Evolutionary conservation across 768 basidiomycete species (phyloP).

Genomic region (Suillus cothurnatus): DNA sequence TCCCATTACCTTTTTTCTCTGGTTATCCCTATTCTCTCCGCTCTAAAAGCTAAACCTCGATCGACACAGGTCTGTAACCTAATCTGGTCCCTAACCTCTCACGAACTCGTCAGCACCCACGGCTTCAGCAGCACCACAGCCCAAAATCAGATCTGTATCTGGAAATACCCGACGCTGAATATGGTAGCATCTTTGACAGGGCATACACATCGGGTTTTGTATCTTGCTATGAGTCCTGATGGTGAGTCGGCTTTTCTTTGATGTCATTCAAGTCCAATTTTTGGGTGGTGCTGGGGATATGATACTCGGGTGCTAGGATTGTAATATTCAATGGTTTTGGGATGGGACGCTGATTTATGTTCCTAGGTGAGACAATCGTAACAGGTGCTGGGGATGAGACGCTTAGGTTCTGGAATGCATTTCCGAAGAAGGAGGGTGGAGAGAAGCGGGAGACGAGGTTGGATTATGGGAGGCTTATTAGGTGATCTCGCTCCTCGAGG

Average conservation of each 20-base stretch:
- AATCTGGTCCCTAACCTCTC: constrained; percentile 93
- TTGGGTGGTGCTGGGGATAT: not conserved
- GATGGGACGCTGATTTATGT: not conserved
- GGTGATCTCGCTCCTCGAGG: constrained; percentile 28
- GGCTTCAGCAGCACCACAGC: constrained; percentile 93
- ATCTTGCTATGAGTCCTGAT: constrained; percentile 97
- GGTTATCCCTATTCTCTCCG: not conserved
- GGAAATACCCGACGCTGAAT: constrained; percentile 91
- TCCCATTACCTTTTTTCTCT: not conserved
- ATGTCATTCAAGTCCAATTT: no score
- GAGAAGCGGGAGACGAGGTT: constrained; percentile 41
- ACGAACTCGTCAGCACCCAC: constrained; percentile 97
- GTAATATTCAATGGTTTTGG: not conserved
- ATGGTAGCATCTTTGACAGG: constrained; percentile 96
- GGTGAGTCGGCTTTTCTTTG: constrained; percentile 64
- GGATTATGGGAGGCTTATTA: constrained; percentile 55
- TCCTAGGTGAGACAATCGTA: constrained; percentile 78
- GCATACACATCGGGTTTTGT: constrained; percentile 92
- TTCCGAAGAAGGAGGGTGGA: constrained; percentile 68
- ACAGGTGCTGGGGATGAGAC: constrained; percentile 99
- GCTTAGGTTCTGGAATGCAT: constrained; percentile 96
- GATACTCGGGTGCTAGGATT: not conserved
- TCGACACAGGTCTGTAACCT: constrained; percentile 88
- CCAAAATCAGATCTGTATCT: constrained; percentile 95
- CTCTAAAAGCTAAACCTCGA: not conserved